Conservation (phyloP, 345 rosid species). For the Acer yangbiense region DNA sequence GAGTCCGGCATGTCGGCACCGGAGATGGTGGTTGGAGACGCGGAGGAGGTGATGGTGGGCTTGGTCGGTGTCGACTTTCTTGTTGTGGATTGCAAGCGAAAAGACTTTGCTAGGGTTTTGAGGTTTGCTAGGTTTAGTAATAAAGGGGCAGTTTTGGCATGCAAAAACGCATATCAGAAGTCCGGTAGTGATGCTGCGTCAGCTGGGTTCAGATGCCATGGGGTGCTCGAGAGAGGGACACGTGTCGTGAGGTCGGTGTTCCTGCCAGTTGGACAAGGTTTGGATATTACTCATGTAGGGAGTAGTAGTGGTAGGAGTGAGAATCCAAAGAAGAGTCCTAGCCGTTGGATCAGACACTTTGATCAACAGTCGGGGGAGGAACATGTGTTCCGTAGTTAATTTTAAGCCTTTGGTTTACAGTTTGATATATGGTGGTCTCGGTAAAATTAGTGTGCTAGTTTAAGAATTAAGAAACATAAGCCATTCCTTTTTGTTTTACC, state of each 20-base stretch:
- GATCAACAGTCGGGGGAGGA: conserved; percentile 80
- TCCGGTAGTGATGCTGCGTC: background rate
- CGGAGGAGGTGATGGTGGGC: conserved; percentile 54
- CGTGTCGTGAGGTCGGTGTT: conserved; percentile 69
- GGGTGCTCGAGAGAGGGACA: conserved; percentile 48
- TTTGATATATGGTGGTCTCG: too few relatives aligned
- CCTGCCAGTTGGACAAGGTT: conserved; percentile 76
- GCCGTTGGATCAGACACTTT: conserved; percentile 79
- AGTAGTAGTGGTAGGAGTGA: conserved; percentile 28
- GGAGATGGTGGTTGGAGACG: conserved; percentile 55
- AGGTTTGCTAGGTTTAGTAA: conserved; percentile 56
- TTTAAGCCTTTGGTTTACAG: background rate
- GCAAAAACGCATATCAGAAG: conserved; percentile 66
- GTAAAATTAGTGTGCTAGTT: background rate
- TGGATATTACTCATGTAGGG: conserved; percentile 73
- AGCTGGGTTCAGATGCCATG: conserved; percentile 60
- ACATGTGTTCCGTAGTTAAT: conserved; percentile 52
- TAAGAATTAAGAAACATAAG: too few relatives aligned
- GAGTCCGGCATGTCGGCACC: conserved; percentile 30
- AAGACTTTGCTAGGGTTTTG: conserved; percentile 61
- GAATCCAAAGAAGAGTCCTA: conserved; percentile 28
- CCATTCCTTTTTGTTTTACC: too few relatives aligned
- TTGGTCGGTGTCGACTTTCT: conserved; percentile 67
- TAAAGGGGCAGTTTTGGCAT: conserved; percentile 75
- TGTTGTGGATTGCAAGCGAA: conserved; percentile 67